These are phyloP conservation scores for Colletotrichum scovillei DNA, from an alignment of 2,329 filamentous ascomycete species.

Conservation along the genomic window DNA sequence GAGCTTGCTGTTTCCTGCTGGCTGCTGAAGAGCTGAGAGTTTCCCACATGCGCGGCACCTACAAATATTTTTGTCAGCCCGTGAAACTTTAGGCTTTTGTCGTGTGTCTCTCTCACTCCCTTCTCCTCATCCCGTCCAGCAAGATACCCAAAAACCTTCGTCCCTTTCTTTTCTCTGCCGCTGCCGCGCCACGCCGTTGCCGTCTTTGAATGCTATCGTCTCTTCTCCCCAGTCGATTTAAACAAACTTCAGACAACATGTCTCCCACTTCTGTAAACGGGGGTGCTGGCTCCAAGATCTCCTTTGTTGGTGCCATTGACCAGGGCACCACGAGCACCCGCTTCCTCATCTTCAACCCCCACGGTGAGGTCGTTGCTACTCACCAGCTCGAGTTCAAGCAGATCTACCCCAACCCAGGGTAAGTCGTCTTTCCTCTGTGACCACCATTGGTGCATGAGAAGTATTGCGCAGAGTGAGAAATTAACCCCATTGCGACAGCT, in stretches of 20 bases:
- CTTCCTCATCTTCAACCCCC: conserved; percentile 81
- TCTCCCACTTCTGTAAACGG: conserved; percentile 41
- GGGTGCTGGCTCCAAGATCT: conserved; percentile 44
- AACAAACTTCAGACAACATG: conserved; percentile 43
- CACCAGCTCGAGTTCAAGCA: conserved; percentile 83
- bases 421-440: conserved; percentile 42
- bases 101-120: neutral
- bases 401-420: conserved; percentile 81
- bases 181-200: neutral
- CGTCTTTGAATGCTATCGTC: conserved; percentile 40
- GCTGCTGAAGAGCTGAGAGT: neutral
- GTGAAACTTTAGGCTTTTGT: conserved; percentile 21
- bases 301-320: conserved; percentile 81
- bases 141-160: conserved; percentile 23
- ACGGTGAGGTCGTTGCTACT: conserved; percentile 75
- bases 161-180: conserved; percentile 17
- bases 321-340: conserved; percentile 83
- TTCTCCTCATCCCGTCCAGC: conserved; percentile 13
- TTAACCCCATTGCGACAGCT: conserved; percentile 59
- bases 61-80: conserved; percentile 36
- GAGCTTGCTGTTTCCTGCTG: neutral
- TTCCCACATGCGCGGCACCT: conserved; percentile 25
- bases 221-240: conserved; percentile 37
- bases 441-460: neutral
- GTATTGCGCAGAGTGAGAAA: neutral